Conservation (phyloP, 2,329 filamentous ascomycete species). For the Talaromyces islandicus region DNA sequence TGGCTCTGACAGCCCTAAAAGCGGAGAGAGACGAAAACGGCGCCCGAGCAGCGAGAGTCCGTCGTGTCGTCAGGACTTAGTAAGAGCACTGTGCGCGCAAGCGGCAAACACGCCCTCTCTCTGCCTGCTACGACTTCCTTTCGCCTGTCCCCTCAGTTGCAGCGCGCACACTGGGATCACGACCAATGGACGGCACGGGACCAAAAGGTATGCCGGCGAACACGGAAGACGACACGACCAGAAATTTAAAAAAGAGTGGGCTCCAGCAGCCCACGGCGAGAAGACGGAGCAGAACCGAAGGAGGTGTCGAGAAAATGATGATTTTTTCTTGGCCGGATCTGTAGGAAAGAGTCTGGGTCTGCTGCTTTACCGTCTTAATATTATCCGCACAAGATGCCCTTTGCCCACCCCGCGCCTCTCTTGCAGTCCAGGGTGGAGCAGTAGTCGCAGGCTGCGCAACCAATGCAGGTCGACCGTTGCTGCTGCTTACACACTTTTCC, state of each 20-base stretch:
- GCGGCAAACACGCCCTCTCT: slow-evolving; percentile 20
- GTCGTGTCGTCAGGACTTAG: slow-evolving; percentile 26
- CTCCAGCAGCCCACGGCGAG: neutral
- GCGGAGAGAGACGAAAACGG: slow-evolving; percentile 23
- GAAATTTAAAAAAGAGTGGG: neutral
- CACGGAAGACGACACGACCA: neutral
- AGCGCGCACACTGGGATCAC: neutral
- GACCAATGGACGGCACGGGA: neutral
- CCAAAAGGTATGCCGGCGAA: neutral
- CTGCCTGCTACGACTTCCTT: slow-evolving; percentile 17
- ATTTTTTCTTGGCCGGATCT: slow-evolving; percentile 3
- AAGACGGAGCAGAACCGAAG: neutral
- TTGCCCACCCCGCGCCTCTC: neutral
- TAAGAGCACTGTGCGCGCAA: slow-evolving; percentile 16
- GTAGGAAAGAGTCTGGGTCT: neutral
- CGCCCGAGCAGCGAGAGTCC: slow-evolving; percentile 14
- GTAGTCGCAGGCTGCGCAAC: slow-evolving; percentile 1
- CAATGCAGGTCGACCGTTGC: slow-evolving; percentile 11
- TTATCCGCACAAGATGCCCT: neutral
- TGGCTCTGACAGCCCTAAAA: slow-evolving; percentile 16
- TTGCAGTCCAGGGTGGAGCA: slow-evolving; percentile 4
- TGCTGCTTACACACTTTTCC: slow-evolving; percentile 3
- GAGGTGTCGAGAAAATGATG: neutral
- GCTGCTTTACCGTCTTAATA: slow-evolving; percentile 1
- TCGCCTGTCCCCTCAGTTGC: slow-evolving; percentile 15